A percentile compares a stretch with the other conserved stretches of the same genome.
These are phyloP conservation scores for Podila epicladia DNA, from an alignment of 192 early-diverging fungal species.

Conservation along the genomic window DNA sequence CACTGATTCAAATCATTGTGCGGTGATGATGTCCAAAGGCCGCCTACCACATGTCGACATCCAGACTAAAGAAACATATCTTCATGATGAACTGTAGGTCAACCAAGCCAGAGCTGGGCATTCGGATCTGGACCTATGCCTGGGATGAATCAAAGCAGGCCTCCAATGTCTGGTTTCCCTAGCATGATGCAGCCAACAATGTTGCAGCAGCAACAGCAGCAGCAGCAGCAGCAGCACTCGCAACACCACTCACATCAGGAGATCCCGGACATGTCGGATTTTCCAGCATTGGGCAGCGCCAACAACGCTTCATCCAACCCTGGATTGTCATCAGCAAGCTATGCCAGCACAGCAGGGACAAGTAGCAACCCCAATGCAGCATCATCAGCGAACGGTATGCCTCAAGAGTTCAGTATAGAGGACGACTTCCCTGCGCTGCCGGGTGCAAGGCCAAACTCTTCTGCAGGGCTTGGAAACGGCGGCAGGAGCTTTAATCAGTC, in stretches of 20 bases:
- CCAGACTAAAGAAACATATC: not conserved
- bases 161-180: slow-evolving; percentile 47
- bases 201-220: slow-evolving; percentile 38
- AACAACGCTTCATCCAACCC: slow-evolving; percentile 51
- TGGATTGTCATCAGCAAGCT: slow-evolving; percentile 47
- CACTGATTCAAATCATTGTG: not conserved
- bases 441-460: slow-evolving; percentile 50
- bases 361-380: slow-evolving; percentile 31
- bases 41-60: not conserved
- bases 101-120: slow-evolving; percentile 46
- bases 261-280: slow-evolving; percentile 55
- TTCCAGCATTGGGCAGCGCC: slow-evolving; percentile 55
- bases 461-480: slow-evolving; percentile 44
- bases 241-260: slow-evolving; percentile 34
- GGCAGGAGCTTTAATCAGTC: slow-evolving; percentile 43
- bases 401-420: slow-evolving; percentile 55
- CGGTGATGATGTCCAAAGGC: not conserved
- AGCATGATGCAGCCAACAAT: slow-evolving; percentile 31
- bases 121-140: slow-evolving; percentile 49
- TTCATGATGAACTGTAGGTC: slow-evolving; percentile 17
- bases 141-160: slow-evolving; percentile 44
- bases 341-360: slow-evolving; percentile 54
- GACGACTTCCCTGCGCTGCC: slow-evolving; percentile 58
- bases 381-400: slow-evolving; percentile 22
- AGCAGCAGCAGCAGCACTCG: slow-evolving; percentile 34